Evolutionary conservation across 2,329 filamentous ascomycete genomes (phyloP).

Genomic region (Colletotrichum lupini): DNA sequence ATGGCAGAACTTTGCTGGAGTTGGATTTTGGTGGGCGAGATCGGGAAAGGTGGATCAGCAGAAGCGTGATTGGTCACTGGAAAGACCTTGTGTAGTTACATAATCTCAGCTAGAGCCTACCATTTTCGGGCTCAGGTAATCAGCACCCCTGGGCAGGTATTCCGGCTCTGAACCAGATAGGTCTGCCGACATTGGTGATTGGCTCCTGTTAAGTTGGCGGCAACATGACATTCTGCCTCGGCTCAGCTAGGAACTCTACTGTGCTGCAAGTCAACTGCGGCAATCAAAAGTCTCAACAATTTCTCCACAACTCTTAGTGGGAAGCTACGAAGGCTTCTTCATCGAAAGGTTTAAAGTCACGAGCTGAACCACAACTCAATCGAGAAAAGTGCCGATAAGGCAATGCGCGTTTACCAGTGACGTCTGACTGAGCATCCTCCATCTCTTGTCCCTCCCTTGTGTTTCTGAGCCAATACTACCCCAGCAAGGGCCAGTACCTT

Average conservation of each 20-base stretch:
- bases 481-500: background rate
- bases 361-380: constrained; percentile 6
- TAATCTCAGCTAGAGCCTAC: background rate
- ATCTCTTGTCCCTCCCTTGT: background rate
- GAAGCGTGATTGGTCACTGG: constrained; percentile 14
- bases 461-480: background rate
- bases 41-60: background rate
- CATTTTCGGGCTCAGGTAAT: too few species aligned
- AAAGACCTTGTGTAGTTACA: background rate
- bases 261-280: background rate
- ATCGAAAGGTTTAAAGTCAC: constrained; percentile 11
- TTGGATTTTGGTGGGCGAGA: background rate
- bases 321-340: constrained; percentile 2
- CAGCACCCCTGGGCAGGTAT: background rate
- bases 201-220: background rate
- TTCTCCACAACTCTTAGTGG: constrained; percentile 15
- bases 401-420: background rate
- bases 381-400: background rate
- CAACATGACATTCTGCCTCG: constrained; percentile 14
- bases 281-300: background rate
- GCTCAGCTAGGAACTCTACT: constrained; percentile 3
- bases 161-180: background rate
- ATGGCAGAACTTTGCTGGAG: constrained; percentile 26
- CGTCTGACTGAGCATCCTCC: background rate
- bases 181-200: background rate